These are phyloP conservation scores for Haberlea rhodopensis DNA, from an alignment of 257 asterid genomes.

Conservation along the genomic window DNA sequence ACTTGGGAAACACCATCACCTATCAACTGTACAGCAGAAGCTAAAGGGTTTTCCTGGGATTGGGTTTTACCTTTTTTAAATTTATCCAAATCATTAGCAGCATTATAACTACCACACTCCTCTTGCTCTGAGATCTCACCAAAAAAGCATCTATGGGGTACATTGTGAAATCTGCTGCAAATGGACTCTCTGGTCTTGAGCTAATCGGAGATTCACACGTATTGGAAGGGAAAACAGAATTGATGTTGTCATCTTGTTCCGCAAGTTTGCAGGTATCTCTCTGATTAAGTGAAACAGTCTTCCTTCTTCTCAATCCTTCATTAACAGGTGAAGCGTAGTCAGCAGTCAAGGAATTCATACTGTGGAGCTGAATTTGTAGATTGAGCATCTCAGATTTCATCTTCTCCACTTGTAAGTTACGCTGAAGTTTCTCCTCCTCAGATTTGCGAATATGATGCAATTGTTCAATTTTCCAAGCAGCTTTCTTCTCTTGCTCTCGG, in stretches of 20 bases:
- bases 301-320: slow-evolving; percentile 78
- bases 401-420: slow-evolving; percentile 95
- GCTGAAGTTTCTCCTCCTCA: slow-evolving; percentile 85
- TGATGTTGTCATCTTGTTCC: slow-evolving; percentile 46
- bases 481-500: slow-evolving; percentile 94
- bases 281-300: slow-evolving; percentile 36
- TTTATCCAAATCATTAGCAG: slow-evolving; percentile 39
- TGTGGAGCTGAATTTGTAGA: slow-evolving; percentile 83
- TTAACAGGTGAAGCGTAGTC: slow-evolving; percentile 54
- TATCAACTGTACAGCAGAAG: slow-evolving; percentile 84
- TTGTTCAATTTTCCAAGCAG: slow-evolving; percentile 92
- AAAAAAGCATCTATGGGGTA: slow-evolving; percentile 43
- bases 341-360: slow-evolving; percentile 59
- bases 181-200: slow-evolving; percentile 46
- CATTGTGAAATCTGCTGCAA: slow-evolving; percentile 45
- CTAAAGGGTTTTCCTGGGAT: slow-evolving; percentile 67
- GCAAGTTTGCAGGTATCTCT: slow-evolving; percentile 47
- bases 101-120: slow-evolving; percentile 45
- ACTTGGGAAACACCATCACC: slow-evolving; percentile 97
- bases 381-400: slow-evolving; percentile 99
- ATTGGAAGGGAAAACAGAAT: slow-evolving; percentile 39
- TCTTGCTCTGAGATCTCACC: slow-evolving; percentile 76
- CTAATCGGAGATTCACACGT: slow-evolving; percentile 63
- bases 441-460: slow-evolving; percentile 86
- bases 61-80: slow-evolving; percentile 51